Evolutionary conservation across 805 yeast species (phyloP).

Genomic region (Saccharomycopsis vini): DNA sequence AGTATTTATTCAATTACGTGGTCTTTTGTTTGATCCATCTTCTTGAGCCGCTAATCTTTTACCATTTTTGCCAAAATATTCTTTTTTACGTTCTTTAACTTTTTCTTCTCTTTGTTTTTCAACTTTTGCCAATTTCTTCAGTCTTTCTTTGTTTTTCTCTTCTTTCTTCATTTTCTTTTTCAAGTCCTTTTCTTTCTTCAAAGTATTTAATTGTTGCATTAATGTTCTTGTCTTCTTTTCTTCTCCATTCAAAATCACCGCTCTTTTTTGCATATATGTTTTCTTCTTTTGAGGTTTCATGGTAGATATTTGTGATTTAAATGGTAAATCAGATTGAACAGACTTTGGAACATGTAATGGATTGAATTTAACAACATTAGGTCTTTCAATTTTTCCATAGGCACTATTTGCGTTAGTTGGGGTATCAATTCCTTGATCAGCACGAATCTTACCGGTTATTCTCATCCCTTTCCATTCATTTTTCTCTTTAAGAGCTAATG

Average conservation of each 20-base stretch:
- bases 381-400: conserved; percentile 70
- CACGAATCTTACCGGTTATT: conserved; percentile 87
- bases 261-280: conserved; percentile 81
- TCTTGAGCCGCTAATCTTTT: conserved; percentile 24
- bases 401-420: conserved; percentile 46
- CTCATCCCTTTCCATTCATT: conserved; percentile 94
- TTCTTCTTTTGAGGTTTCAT: conserved; percentile 82
- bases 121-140: conserved; percentile 66
- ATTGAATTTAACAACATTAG: conserved; percentile 77
- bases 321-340: conserved; percentile 72
- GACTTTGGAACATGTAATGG: conserved; percentile 79
- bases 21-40: conserved; percentile 1
- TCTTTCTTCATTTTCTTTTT: conserved; percentile 58
- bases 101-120: conserved; percentile 65
- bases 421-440: conserved; percentile 56
- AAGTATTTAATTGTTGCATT: conserved; percentile 77
- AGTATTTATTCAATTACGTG: not conserved
- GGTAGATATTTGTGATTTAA: conserved; percentile 79
- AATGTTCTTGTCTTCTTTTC: conserved; percentile 89
- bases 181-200: conserved; percentile 78
- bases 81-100: conserved; percentile 80
- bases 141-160: conserved; percentile 48
- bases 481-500: conserved; percentile 69
- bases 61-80: conserved; percentile 65
- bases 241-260: conserved; percentile 85